Base-by-base conservation (phyloP, 768 basidiomycete species). In the Kwoniella mangroviensis region DNA sequence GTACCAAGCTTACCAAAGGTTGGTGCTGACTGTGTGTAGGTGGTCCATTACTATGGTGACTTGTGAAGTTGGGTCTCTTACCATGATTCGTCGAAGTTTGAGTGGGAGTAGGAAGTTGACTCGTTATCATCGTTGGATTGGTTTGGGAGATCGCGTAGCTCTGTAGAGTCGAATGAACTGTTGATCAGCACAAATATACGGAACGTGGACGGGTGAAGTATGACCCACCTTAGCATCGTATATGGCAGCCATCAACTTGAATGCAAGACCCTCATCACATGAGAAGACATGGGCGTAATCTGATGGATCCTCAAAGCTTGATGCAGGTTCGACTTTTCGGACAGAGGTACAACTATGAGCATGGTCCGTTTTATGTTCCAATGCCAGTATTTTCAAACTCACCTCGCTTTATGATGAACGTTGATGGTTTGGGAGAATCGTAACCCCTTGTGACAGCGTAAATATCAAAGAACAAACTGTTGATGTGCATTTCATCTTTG, bases 261-360 rank as follows among this genome's bases (percentile, higher is more conserved):
- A 75, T 0, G 68, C 79, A 9, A 69, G 42, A 3, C 70, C 71
- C 22, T 78, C 88, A 53, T 89, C 87, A 73, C 91, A 91, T 34
- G 90, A 90, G 79, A 98, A 94, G 58, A 90, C 85, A 79, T 97
- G 94, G 65, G 93, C 81, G 83, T 95, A 98, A 77, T 98, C 94
- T 40, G 89, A 86, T 4, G 88, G 88, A 81, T 92, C 89, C 84
- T 97, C 94, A 76, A 98, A 98, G 77, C 91, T 87, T 1, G 91
- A 91, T 3, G 93, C 69, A 28, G 73, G 72, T 52, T 79, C 72
- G 45, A 49, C 45, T 49, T 12, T 49, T 19, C 11, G 10, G 0
- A 49, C 15, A 34, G 6, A 34, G 34, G 34, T 34, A 1, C 34
- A 34, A 6, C 34, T 34, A 7, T 34, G 13, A 51, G 13, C n/a